phyloP scores from a whole-genome alignment of 2,329 filamentous ascomycete species.

The Fusarium heterosporum region DNA sequence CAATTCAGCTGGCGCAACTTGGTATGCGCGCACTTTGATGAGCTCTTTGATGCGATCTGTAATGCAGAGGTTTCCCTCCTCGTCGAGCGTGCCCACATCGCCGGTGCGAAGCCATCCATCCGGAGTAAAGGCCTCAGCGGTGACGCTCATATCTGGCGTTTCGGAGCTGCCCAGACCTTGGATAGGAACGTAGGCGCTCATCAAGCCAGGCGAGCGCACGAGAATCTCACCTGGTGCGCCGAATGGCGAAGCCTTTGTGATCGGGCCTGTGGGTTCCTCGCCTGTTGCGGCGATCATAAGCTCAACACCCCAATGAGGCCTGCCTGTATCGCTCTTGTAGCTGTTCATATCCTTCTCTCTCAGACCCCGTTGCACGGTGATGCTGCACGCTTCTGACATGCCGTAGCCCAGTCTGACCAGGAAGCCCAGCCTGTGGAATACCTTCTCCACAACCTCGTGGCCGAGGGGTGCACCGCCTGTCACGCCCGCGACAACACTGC shows the following conservation, averaged over 20 bases:
- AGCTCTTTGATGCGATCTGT: slow-evolving; percentile 79
- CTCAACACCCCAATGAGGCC: slow-evolving; percentile 74
- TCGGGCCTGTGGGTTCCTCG: slow-evolving; percentile 49
- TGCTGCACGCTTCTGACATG: slow-evolving; percentile 78
- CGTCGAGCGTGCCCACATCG: slow-evolving; percentile 72
- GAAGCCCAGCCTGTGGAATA: slow-evolving; percentile 69
- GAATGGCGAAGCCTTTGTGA: slow-evolving; percentile 53
- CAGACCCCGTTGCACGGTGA: slow-evolving; percentile 69
- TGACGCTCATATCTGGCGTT: slow-evolving; percentile 53
- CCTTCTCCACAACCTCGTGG: slow-evolving; percentile 66
- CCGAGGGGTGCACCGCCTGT: slow-evolving; percentile 74
- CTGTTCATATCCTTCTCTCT: slow-evolving; percentile 58
- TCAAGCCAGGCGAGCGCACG: slow-evolving; percentile 71
- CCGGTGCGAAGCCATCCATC: slow-evolving; percentile 80
- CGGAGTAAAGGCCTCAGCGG: slow-evolving; percentile 53
- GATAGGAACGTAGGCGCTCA: slow-evolving; percentile 76
- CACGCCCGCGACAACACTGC: slow-evolving; percentile 63
- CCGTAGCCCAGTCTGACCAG: slow-evolving; percentile 73
- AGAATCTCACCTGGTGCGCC: slow-evolving; percentile 72
- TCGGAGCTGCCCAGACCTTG: slow-evolving; percentile 51
- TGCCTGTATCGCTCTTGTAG: slow-evolving; percentile 69
- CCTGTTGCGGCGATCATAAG: slow-evolving; percentile 70
- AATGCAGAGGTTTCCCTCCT: slow-evolving; percentile 69
- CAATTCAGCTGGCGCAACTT: slow-evolving; percentile 68
- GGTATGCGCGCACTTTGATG: slow-evolving; percentile 71